phyloP scores from a whole-genome alignment of 139 green algal genomes.

The Bryopsis sp. region DNA sequence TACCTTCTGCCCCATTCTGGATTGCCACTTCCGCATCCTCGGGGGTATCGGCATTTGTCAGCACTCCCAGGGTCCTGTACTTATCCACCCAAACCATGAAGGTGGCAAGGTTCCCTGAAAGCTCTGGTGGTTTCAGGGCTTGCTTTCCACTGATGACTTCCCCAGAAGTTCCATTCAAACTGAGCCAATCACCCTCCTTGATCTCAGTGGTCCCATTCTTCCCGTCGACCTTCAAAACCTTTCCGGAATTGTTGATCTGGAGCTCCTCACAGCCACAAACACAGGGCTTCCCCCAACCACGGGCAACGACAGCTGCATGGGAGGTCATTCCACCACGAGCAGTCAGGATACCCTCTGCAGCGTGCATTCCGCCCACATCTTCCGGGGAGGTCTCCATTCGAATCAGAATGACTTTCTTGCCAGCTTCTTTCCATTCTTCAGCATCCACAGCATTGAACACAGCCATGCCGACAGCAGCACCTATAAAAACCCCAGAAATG shows the following conservation, averaged over 20 bases:
- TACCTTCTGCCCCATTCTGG: constrained; percentile 74
- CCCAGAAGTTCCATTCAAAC: constrained; percentile 66
- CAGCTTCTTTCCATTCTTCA: constrained; percentile 40
- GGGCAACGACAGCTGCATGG: constrained; percentile 81
- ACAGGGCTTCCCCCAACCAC: constrained; percentile 90
- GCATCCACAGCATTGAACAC: constrained; percentile 70
- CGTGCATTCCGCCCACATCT: constrained; percentile 84
- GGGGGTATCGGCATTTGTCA: constrained; percentile 83
- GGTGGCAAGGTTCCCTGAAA: constrained; percentile 45
- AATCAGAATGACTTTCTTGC: constrained; percentile 49
- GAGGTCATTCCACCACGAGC: constrained; percentile 75
- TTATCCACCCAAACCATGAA: constrained; percentile 85
- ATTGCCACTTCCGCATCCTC: constrained; percentile 53
- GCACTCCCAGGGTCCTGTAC: constrained; percentile 47
- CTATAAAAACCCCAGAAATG: background rate
- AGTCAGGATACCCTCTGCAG: constrained; percentile 76
- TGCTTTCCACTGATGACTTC: constrained; percentile 65
- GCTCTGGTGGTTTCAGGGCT: constrained; percentile 40
- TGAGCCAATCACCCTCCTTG: constrained; percentile 67
- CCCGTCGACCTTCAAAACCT: constrained; percentile 32
- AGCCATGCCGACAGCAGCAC: constrained; percentile 69
- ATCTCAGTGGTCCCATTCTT: constrained; percentile 32
- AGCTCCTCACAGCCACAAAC: constrained; percentile 66
- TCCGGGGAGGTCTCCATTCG: constrained; percentile 74
- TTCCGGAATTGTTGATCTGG: constrained; percentile 49